phyloP scores from a whole-genome alignment of 164 flowering plant species.

The Liriodendron chinense region DNA sequence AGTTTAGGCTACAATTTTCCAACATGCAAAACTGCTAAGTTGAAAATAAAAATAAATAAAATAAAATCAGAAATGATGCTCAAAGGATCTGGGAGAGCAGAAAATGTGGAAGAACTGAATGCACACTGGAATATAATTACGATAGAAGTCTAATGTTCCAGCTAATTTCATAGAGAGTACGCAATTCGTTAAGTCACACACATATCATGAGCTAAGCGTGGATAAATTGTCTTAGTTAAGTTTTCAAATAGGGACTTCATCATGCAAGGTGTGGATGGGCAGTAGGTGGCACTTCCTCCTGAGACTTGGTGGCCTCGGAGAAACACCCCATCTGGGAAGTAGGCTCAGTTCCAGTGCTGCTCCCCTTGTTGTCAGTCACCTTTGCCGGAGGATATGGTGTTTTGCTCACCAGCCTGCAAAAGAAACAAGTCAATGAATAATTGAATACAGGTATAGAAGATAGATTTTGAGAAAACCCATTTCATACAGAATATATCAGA shows the following conservation, averaged over 20 bases:
- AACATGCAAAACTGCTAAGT: no score
- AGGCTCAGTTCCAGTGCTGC: constrained; percentile 7
- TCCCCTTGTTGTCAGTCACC: constrained; percentile 14
- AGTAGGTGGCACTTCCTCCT: constrained; percentile 20
- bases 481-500: background rate
- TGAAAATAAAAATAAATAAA: no score
- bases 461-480: background rate
- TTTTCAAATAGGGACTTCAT: background rate
- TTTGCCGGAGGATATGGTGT: constrained; percentile 27
- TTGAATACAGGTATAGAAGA: background rate
- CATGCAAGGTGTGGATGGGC: constrained; percentile 3
- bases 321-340: constrained; percentile 19
- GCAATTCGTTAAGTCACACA: background rate
- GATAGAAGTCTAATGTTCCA: background rate
- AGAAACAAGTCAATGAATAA: background rate
- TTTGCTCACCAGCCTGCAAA: constrained; percentile 41
- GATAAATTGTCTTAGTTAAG: background rate
- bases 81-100: background rate
- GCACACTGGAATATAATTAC: background rate
- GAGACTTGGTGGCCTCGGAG: constrained; percentile 17
- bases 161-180: background rate
- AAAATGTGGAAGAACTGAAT: background rate
- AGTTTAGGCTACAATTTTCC: background rate
- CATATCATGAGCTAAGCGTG: background rate
- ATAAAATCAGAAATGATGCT: no score